These are phyloP conservation scores for Berkeleyomyces basicola DNA, from an alignment of 2,329 filamentous ascomycete species.

Conservation along the genomic window DNA sequence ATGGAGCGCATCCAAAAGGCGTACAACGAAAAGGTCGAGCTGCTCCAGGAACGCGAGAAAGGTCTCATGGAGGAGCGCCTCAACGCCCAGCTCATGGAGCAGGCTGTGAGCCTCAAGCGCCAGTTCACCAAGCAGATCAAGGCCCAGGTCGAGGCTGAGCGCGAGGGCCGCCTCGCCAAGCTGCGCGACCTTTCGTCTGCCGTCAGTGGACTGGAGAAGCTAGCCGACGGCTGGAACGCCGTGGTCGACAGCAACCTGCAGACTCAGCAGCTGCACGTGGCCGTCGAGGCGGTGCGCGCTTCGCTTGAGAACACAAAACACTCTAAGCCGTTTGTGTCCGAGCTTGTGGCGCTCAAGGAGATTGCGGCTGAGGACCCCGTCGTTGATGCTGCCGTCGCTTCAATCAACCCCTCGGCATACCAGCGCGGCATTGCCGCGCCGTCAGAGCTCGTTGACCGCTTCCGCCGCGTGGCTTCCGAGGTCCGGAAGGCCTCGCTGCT, in stretches of 20 bases:
- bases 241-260: conserved; percentile 81
- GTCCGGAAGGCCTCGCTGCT: conserved; percentile 88
- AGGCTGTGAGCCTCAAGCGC: conserved; percentile 76
- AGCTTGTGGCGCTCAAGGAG: conserved; percentile 88
- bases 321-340: conserved; percentile 73
- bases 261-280: conserved; percentile 91
- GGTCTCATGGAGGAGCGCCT: conserved; percentile 69
- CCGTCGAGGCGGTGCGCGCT: conserved; percentile 79
- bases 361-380: conserved; percentile 71
- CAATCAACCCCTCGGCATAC: conserved; percentile 85
- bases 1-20: conserved; percentile 59
- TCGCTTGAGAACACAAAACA: conserved; percentile 56
- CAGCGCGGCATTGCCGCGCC: conserved; percentile 76
- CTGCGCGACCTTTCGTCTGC: conserved; percentile 62
- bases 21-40: conserved; percentile 66
- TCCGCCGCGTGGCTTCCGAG: conserved; percentile 80
- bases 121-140: conserved; percentile 66
- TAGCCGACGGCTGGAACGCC: conserved; percentile 77
- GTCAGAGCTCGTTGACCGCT: conserved; percentile 81
- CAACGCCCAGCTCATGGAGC: conserved; percentile 74
- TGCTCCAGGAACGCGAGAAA: conserved; percentile 62
- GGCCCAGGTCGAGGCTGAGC: conserved; percentile 73
- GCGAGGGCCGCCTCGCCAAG: conserved; percentile 70
- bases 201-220: conserved; percentile 69
- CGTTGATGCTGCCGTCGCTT: conserved; percentile 86